Evolutionary conservation across 1,139 yeast species (phyloP).

Genomic region (Diutina rugosa): DNA sequence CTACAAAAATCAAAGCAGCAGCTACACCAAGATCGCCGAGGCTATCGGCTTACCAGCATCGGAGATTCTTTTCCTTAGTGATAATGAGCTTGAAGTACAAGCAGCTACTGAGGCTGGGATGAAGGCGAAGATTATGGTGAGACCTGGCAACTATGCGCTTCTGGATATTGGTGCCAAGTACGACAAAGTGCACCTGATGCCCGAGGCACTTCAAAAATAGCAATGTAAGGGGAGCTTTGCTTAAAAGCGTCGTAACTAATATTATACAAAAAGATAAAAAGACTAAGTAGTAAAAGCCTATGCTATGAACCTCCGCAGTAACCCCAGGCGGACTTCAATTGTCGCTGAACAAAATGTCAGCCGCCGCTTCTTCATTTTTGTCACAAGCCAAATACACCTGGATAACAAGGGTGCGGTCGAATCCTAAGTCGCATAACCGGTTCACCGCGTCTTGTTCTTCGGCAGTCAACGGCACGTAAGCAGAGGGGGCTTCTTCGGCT

Average conservation of each 20-base stretch:
- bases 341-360: constrained; percentile 69
- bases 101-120: constrained; percentile 68
- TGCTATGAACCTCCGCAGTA: neutral
- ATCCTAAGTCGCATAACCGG: constrained; percentile 85
- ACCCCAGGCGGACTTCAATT: constrained; percentile 11
- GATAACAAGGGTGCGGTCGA: constrained; percentile 73
- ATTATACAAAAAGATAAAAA: neutral
- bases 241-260: neutral
- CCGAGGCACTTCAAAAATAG: neutral
- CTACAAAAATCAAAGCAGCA: constrained; percentile 40
- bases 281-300: neutral
- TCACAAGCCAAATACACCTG: constrained; percentile 98
- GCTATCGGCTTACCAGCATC: constrained; percentile 22
- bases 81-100: constrained; percentile 50
- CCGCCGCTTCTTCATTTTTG: constrained; percentile 93
- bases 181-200: neutral
- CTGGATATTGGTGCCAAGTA: constrained; percentile 11
- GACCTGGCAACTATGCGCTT: constrained; percentile 67
- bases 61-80: constrained; percentile 59
- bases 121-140: constrained; percentile 41
- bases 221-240: neutral
- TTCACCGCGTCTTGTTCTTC: constrained; percentile 83
- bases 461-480: constrained; percentile 52
- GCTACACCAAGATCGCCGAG: constrained; percentile 47
- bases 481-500: constrained; percentile 27